Percentiles rank a stretch among this genome's conserved stretches.
phyloP scores from a whole-genome alignment of 768 basidiomycete genomes.

The Lactarius akahatsu region DNA sequence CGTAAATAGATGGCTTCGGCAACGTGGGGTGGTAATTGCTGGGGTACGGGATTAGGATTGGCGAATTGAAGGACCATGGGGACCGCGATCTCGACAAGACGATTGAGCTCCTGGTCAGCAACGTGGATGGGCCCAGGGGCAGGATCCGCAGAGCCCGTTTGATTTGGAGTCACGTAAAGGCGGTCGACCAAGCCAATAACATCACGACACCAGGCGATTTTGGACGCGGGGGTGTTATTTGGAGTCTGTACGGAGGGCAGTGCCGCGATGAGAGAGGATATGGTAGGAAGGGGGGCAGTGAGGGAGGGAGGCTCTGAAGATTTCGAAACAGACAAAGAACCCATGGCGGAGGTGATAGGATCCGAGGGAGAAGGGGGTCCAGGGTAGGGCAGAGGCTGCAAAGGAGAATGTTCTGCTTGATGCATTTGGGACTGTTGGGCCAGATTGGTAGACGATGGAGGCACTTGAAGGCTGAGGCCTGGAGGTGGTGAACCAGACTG shows the following conservation, averaged over 20 bases:
- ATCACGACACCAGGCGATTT: conserved; percentile 79
- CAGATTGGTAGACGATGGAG: conserved; percentile 30
- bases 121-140: conserved; percentile 52
- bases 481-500: conserved; percentile 32
- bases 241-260: conserved; percentile 53
- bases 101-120: conserved; percentile 56
- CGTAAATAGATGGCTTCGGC: conserved; percentile 77
- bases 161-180: conserved; percentile 28
- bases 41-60: conserved; percentile 37
- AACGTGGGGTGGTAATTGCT: conserved; percentile 42
- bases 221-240: conserved; percentile 54
- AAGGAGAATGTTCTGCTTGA: not conserved
- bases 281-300: conserved; percentile 67
- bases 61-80: conserved; percentile 62
- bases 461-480: conserved; percentile 31
- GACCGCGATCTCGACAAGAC: conserved; percentile 64
- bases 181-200: conserved; percentile 79
- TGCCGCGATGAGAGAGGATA: conserved; percentile 55
- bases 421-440: conserved; percentile 19
- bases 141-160: conserved; percentile 39
- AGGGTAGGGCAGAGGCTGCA: conserved; percentile 6
- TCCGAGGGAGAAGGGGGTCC: conserved; percentile 7
- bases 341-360: conserved; percentile 30
- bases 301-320: conserved; percentile 46
- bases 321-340: conserved; percentile 28